phyloP scores from a whole-genome alignment of 1,284 basidiomycete genomes.

The Irpex rosettiformis region DNA sequence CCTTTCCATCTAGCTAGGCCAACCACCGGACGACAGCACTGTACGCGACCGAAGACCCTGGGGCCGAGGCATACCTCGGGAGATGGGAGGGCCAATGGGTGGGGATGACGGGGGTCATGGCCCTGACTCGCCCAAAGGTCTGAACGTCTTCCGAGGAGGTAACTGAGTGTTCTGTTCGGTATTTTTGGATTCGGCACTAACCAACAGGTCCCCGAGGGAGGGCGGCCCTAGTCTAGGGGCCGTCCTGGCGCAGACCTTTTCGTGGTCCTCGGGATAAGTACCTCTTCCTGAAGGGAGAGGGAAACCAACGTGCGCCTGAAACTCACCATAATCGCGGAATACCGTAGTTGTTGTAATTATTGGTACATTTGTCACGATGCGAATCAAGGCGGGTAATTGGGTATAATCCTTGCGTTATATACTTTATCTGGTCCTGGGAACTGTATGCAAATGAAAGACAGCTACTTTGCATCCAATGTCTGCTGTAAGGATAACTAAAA shows the following conservation, averaged over 20 bases:
- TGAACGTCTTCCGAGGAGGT: not conserved
- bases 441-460: too few species aligned
- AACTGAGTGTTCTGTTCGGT: not conserved
- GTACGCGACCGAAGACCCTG: not conserved
- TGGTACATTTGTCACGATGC: too few species aligned
- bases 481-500: too few species aligned
- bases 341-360: too few species aligned
- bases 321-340: too few species aligned
- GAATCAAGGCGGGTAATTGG: too few species aligned
- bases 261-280: slow-evolving; percentile 11
- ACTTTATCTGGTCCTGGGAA: too few species aligned
- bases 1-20: not conserved
- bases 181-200: not conserved
- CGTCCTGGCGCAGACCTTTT: slow-evolving; percentile 10
- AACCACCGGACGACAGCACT: not conserved
- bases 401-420: too few species aligned
- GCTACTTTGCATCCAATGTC: too few species aligned
- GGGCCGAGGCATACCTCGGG: not conserved
- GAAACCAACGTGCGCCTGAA: slow-evolving; percentile 8
- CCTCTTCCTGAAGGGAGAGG: not conserved
- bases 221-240: not conserved
- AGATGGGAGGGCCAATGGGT: not conserved
- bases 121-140: not conserved
- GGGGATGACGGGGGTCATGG: not conserved
- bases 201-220: not conserved